Conservation (phyloP, 768 basidiomycete genomes). For the Tremella fuciformis region DNA sequence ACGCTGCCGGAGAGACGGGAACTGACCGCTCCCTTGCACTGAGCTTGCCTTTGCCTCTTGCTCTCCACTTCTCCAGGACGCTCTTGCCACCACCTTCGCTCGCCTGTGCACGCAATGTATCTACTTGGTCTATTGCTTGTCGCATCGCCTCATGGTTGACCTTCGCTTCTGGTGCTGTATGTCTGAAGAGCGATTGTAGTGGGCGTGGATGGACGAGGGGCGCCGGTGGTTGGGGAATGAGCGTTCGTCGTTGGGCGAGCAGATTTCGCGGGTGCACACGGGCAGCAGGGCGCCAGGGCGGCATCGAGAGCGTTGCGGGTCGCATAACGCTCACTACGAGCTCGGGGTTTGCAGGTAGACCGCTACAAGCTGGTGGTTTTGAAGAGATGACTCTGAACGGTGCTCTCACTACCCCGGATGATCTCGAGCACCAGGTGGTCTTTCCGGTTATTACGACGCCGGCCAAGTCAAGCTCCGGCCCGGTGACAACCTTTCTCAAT, state of each 20-base stretch:
- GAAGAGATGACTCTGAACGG: no score
- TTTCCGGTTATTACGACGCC: no score
- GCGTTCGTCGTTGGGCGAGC: slow-evolving; percentile 16
- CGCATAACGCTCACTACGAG: no score
- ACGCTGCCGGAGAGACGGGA: not conserved
- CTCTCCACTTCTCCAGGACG: slow-evolving; percentile 36
- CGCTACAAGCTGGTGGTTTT: no score
- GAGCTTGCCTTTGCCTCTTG: slow-evolving; percentile 35
- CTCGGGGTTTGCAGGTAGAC: no score
- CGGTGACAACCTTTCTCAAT: no score
- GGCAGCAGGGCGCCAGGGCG: no score
- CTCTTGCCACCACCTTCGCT: slow-evolving; percentile 37
- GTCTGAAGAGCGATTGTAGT: slow-evolving; percentile 22
- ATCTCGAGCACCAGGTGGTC: no score
- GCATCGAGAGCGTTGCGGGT: no score
- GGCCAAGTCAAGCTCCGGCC: no score
- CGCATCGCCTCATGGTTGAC: slow-evolving; percentile 29
- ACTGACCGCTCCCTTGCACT: slow-evolving; percentile 38
- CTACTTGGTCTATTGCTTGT: slow-evolving; percentile 11
- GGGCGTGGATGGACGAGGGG: slow-evolving; percentile 28
- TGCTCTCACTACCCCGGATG: no score
- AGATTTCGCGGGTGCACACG: no score
- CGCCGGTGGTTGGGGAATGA: slow-evolving; percentile 36
- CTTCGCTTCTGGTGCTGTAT: slow-evolving; percentile 25
- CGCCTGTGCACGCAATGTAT: slow-evolving; percentile 23